Percentiles rank a stretch among this genome's conserved stretches.
These are phyloP conservation scores for Asterophora parasitica DNA, from an alignment of 768 basidiomycete species.

Conservation along the genomic window DNA sequence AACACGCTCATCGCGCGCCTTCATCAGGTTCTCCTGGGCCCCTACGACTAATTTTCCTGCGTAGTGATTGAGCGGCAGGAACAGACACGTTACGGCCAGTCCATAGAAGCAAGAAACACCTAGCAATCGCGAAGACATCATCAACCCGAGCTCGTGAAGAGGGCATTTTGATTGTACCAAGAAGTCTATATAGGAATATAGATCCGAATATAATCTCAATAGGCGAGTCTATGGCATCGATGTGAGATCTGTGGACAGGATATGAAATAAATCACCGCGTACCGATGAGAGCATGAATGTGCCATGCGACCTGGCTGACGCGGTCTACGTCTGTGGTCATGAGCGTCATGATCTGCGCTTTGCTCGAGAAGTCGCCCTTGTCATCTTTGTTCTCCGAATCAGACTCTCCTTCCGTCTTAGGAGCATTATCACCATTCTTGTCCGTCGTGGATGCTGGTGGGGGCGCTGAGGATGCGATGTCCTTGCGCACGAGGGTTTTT, in stretches of 20 bases:
- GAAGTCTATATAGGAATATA: conserved; percentile 69
- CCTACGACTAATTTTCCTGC: conserved; percentile 75
- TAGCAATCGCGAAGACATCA: conserved; percentile 12
- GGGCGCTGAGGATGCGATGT: conserved; percentile 63
- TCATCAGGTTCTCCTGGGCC: conserved; percentile 87
- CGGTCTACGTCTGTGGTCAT: conserved; percentile 95
- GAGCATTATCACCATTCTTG: background rate
- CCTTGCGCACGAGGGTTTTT: conserved; percentile 84
- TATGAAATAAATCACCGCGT: background rate
- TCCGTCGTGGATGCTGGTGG: conserved; percentile 20
- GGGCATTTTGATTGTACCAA: conserved; percentile 41
- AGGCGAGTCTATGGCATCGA: conserved; percentile 57
- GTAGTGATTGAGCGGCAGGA: conserved; percentile 76
- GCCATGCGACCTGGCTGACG: conserved; percentile 80
- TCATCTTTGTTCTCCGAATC: conserved; percentile 29
- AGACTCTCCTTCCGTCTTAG: conserved; percentile 5
- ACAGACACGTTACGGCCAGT: conserved; percentile 66
- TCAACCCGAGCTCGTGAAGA: background rate
- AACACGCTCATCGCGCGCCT: conserved; percentile 85
- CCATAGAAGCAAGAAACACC: conserved; percentile 74
- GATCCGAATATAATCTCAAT: conserved; percentile 75
- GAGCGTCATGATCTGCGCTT: conserved; percentile 86
- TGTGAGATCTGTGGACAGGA: background rate
- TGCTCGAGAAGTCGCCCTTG: conserved; percentile 60
- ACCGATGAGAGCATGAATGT: conserved; percentile 73